phyloP scores from a whole-genome alignment of 345 rosid genomes.

The Sonneratia caseolaris region DNA sequence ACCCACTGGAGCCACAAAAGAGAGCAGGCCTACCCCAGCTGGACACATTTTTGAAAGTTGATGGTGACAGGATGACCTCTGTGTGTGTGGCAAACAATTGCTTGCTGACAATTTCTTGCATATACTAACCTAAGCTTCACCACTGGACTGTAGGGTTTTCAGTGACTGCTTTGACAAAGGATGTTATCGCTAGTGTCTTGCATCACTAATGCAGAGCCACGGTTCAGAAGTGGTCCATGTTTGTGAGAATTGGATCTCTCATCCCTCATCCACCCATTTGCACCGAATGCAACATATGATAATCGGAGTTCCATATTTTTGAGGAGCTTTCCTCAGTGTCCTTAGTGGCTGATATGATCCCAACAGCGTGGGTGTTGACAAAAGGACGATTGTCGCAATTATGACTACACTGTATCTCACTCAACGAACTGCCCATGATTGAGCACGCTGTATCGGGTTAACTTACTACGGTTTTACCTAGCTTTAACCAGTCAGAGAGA shows the following conservation, averaged over 20 bases:
- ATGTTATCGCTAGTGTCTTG: no score
- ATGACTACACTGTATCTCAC: no score
- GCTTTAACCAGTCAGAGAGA: no score
- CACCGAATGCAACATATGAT: not conserved
- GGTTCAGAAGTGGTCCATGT: no score
- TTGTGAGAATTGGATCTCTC: no score
- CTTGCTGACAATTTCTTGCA: not conserved
- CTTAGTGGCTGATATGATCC: not conserved
- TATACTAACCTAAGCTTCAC: not conserved
- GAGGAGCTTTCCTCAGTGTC: not conserved
- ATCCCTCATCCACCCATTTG: no score
- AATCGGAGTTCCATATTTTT: not conserved
- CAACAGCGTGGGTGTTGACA: not conserved
- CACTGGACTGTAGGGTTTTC: not conserved
- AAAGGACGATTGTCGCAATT: not conserved
- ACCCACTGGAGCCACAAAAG: not conserved
- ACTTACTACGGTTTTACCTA: no score
- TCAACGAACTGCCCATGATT: no score
- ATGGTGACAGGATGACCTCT: not conserved
- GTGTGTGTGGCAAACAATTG: not conserved
- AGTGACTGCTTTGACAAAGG: not conserved
- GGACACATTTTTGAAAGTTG: not conserved
- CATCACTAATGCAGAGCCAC: not conserved
- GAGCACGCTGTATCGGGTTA: no score
- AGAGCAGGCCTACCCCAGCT: slow-evolving; percentile 8